A percentile compares a stretch with the other conserved stretches of the same genome.
These are phyloP conservation scores for Dissoconium aciculare DNA, from an alignment of 2,329 filamentous ascomycete species.

Conservation along the genomic window DNA sequence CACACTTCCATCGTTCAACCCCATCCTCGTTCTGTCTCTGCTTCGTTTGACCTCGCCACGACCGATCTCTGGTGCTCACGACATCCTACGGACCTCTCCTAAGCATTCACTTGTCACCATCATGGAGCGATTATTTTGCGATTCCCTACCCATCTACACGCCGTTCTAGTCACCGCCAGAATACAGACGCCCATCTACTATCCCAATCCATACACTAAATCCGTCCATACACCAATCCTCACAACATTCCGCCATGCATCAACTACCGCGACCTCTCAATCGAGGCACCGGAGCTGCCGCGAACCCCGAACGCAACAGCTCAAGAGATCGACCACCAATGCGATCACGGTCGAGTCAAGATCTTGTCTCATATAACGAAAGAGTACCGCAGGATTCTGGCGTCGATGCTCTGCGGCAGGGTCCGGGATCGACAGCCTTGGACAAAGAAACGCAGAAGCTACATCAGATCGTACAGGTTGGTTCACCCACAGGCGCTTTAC, in stretches of 20 bases:
- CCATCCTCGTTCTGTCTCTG: too few species aligned
- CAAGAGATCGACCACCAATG: slow-evolving; percentile 45
- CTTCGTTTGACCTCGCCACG: too few species aligned
- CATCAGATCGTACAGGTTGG: slow-evolving; percentile 85
- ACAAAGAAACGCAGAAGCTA: slow-evolving; percentile 61
- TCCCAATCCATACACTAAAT: too few species aligned
- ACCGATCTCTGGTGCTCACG: too few species aligned
- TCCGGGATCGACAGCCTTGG: slow-evolving; percentile 27
- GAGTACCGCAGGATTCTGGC: slow-evolving; percentile 31
- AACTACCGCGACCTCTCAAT: slow-evolving; percentile 65
- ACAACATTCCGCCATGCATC: slow-evolving; percentile 56
- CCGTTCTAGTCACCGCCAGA: too few species aligned
- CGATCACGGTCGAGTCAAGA: slow-evolving; percentile 41
- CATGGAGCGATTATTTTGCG: too few species aligned
- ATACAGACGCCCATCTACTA: too few species aligned
- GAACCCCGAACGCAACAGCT: slow-evolving; percentile 57
- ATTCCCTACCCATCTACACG: too few species aligned
- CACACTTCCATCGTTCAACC: too few species aligned
- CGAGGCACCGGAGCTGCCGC: slow-evolving; percentile 58
- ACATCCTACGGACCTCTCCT: too few species aligned
- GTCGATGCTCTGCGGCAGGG: slow-evolving; percentile 28
- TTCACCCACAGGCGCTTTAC: slow-evolving; percentile 5
- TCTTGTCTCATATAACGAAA: slow-evolving; percentile 34
- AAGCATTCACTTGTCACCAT: too few species aligned
- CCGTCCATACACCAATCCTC: neutral